Base-by-base conservation (phyloP, 139 green algal genomes). In the Astrephomene gubernaculifera region DNA sequence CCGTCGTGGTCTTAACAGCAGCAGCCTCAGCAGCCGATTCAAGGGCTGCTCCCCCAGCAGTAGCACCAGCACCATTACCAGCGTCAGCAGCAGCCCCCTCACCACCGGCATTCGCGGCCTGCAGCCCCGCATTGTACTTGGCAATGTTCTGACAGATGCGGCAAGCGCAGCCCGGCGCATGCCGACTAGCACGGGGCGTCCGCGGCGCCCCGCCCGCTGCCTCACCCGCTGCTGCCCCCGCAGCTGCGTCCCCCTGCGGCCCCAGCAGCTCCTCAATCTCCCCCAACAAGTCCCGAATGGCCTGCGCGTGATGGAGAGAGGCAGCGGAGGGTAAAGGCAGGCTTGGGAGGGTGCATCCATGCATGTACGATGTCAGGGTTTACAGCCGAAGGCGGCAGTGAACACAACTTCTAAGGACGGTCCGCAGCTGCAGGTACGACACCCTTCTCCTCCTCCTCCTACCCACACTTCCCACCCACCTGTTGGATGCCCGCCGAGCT, bases 71-170 rank as follows among this genome's bases (percentile, higher is more conserved):
- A n/a, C n/a, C n/a, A n/a, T n/a, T n/a, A n/a, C n/a, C n/a, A n/a
- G n/a, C n/a, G n/a, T n/a, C n/a, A n/a, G n/a, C n/a, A n/a, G n/a
- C n/a, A n/a, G n/a, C n/a, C n/a, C n/a, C n/a, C 63, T 70, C 63
- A 24, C 63, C 63, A 36, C 35, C 65, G 65, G 35, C 19, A 10
- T 21, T n/a, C 33, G 27, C 45, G 6, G 1, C 52, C 52, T 41
- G 35, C 53, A 57, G 38, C 57, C 25, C 14, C 2, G 64, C 64
- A 2, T 75, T 41, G 39, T 39, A 41, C 17, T 54, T 53, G 31
- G 63, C 63, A 21, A 84, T 74, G 65, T 86, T 76, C 65, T 69
- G 61, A 45, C 79, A 86, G 39, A 86, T 78, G 31, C 64, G 79
- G 65, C 79, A 86, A 25, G 3, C 33, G 64, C 79, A 86, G 33